Conservation (phyloP, 108 stramenopile genomes). For the Pelagomonas calceolata region DNA sequence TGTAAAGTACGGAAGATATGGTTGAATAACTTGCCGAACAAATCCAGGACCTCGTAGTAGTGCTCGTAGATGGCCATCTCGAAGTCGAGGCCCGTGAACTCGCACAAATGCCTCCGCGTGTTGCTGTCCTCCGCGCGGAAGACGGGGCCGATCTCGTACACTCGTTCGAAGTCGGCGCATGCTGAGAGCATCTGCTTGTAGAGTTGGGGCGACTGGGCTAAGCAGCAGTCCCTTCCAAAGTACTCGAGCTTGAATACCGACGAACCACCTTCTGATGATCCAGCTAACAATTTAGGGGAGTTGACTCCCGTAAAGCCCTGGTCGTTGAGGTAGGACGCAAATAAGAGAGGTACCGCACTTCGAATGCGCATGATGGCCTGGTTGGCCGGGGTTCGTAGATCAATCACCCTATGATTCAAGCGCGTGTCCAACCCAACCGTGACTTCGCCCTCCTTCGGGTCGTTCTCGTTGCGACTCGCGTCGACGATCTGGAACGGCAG, state of each 20-base stretch:
- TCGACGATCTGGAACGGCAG: conserved; percentile 96
- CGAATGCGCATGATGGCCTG: conserved; percentile 94
- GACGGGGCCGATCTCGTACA: conserved; percentile 96
- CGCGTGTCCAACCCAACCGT: conserved; percentile 76
- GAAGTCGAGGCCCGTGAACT: conserved; percentile 97
- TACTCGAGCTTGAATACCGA: conserved; percentile 92
- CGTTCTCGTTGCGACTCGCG: conserved; percentile 72
- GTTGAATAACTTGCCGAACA: conserved; percentile 88
- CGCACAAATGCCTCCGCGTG: conserved; percentile 93
- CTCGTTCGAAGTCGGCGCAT: conserved; percentile 93
- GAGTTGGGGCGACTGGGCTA: conserved; percentile 96
- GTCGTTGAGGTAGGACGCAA: conserved; percentile 74
- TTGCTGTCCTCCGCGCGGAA: conserved; percentile 98
- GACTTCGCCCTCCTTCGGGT: conserved; percentile 50
- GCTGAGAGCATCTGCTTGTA: conserved; percentile 98
- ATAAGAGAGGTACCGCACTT: conserved; percentile 83
- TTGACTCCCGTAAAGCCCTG: conserved; percentile 93
- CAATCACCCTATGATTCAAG: conserved; percentile 92
- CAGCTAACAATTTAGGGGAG: conserved; percentile 93
- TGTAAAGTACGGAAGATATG: conserved; percentile 91
- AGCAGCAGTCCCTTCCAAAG: conserved; percentile 85
- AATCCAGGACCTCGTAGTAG: conserved; percentile 95
- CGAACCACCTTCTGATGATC: conserved; percentile 90
- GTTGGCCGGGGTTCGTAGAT: conserved; percentile 93
- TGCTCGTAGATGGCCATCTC: conserved; percentile 98